Conservation (phyloP, 148 eudicot genomes). For the Rhododendron simsii region DNA sequence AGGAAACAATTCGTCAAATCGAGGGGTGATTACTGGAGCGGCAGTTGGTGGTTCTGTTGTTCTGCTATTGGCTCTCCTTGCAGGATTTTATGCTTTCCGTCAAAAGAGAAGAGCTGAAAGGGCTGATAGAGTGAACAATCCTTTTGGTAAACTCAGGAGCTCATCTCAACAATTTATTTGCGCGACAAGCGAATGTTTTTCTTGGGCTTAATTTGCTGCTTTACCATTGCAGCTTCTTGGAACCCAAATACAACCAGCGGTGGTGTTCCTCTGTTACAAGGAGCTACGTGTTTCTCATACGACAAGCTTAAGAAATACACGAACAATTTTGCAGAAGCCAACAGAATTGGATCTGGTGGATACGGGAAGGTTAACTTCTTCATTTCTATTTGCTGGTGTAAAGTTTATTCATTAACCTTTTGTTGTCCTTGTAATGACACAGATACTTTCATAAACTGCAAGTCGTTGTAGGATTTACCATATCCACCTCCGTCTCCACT, state of each 20-base stretch:
- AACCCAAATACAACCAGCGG: constrained; percentile 23
- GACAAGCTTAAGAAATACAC: background rate
- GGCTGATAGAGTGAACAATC: constrained; percentile 43
- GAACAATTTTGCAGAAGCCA: background rate
- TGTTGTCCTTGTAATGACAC: background rate
- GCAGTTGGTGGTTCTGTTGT: constrained; percentile 40
- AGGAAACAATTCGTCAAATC: background rate
- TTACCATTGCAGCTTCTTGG: constrained; percentile 63
- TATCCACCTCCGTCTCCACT: background rate
- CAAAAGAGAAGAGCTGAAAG: constrained; percentile 55
- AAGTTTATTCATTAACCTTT: background rate
- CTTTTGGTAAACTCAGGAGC: constrained; percentile 44
- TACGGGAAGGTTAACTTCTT: constrained; percentile 16
- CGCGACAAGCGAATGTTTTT: background rate
- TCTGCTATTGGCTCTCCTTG: constrained; percentile 36
- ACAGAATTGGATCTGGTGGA: constrained; percentile 17
- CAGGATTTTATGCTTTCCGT: constrained; percentile 47
- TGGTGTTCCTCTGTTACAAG: constrained; percentile 14
- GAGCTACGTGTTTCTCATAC: constrained; percentile 1
- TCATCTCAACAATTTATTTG: background rate
- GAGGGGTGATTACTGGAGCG: constrained; percentile 44
- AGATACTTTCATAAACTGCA: background rate
- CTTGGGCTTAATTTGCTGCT: background rate
- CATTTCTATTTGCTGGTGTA: background rate
- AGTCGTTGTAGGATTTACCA: background rate